Percentiles rank a stretch among this genome's conserved stretches.
These are phyloP conservation scores for Solanum ossicruentum DNA, from an alignment of 257 asterid genomes.

Conservation along the genomic window DNA sequence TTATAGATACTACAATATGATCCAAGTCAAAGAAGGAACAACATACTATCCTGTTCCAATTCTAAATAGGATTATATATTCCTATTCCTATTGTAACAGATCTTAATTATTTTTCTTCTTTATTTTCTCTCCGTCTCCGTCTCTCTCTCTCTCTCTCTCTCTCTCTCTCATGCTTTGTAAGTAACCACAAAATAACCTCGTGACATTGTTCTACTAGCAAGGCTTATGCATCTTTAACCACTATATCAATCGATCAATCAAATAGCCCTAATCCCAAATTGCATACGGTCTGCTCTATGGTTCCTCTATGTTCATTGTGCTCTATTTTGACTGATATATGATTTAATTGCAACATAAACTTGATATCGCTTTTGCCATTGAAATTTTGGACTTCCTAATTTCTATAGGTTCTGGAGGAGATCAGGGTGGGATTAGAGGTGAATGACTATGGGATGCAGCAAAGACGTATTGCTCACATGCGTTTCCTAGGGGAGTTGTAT, in stretches of 20 bases:
- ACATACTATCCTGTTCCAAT: too few relatives aligned
- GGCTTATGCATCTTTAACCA: not conserved
- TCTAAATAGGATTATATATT: too few relatives aligned
- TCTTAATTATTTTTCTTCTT: not conserved
- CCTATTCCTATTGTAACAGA: not conserved
- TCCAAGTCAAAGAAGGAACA: too few relatives aligned
- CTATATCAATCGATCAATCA: not conserved
- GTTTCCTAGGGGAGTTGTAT: slow-evolving; percentile 91
- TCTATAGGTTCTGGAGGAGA: slow-evolving; percentile 87
- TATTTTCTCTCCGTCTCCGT: not conserved
- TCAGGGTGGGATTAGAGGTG: slow-evolving; percentile 76
- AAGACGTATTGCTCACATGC: slow-evolving; percentile 80
- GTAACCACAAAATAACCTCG: not conserved
- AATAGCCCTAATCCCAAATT: not conserved
- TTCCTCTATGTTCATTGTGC: slow-evolving; percentile 3
- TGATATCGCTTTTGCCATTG: not conserved
- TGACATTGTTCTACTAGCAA: not conserved
- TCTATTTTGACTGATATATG: not conserved
- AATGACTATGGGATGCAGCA: slow-evolving; percentile 96
- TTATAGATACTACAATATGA: too few relatives aligned
- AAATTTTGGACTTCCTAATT: not conserved
- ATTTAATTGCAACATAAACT: not conserved
- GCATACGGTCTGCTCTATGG: not conserved
- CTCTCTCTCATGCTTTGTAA: not conserved
- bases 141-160: not conserved